Conservation (phyloP, 1,284 basidiomycete genomes). For the Pseudozyma tsukubaensis region DNA sequence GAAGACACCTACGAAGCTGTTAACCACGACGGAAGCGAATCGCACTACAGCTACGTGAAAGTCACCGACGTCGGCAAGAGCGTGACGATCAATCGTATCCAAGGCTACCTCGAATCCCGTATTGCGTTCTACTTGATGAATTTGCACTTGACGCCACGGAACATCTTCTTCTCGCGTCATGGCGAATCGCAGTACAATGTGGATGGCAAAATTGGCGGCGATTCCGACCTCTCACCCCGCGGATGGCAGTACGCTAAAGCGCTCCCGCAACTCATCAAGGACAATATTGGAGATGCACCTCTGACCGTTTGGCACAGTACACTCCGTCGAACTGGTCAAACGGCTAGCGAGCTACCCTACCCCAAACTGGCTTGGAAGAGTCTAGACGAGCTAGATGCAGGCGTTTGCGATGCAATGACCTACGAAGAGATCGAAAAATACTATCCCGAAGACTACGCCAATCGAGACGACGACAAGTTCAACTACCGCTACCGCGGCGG, state of each 20-base stretch:
- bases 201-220: slow-evolving; percentile 95
- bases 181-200: slow-evolving; percentile 98
- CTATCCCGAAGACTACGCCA: slow-evolving; percentile 99
- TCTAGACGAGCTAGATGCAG: slow-evolving; percentile 96
- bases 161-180: slow-evolving; percentile 96
- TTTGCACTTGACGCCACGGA: slow-evolving; percentile 92
- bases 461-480: slow-evolving; percentile 98
- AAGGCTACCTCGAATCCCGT: slow-evolving; percentile 91
- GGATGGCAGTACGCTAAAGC: slow-evolving; percentile 87
- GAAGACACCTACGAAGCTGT: slow-evolving; percentile 96
- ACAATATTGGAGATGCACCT: slow-evolving; percentile 88
- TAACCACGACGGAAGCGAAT: slow-evolving; percentile 74
- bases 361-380: slow-evolving; percentile 98
- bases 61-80: slow-evolving; percentile 69
- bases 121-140: slow-evolving; percentile 99
- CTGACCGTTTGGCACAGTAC: slow-evolving; percentile 99
- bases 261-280: slow-evolving; percentile 85
- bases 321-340: slow-evolving; percentile 90
- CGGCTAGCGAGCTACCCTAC: slow-evolving; percentile 83
- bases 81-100: slow-evolving; percentile 65
- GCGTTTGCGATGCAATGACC: slow-evolving; percentile 99
- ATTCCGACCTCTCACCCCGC: slow-evolving; percentile 84
- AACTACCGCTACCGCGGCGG: slow-evolving; percentile 94
- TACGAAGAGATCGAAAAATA: slow-evolving; percentile 93
- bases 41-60: slow-evolving; percentile 72